Evolutionary conservation across 352 stramenopile genomes (phyloP), one percentile per base, ranked within the genome.

Genomic region (Aphanomyces astaci): DNA sequence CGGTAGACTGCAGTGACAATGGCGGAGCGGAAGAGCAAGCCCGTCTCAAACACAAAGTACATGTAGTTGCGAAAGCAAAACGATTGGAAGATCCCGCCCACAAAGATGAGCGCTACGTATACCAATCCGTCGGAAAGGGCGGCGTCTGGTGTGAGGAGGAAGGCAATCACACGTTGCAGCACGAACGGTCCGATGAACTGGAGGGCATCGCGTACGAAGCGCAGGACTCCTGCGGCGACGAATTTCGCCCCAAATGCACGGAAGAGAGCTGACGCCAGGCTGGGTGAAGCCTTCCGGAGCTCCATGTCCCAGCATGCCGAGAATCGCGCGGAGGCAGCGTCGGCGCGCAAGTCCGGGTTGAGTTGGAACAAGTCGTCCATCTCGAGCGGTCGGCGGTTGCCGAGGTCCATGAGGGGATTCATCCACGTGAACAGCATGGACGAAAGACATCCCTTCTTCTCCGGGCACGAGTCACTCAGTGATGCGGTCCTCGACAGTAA

Each of bases 351-450:
- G 53, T 75, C 43, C 51, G 80, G 82, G 63, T 93, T 84, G 40
- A 96, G 72, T 64, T 91, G 81, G 75, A 85, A 93, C 56, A 97
- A 76, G 66, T 97, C 90, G 43, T 87, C 79, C 60, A 76, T 73
- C 71, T 96, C 76, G 1, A 97, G 75, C 45, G 87, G 82, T 0
- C 81, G 78, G 56, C 83, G 72, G 71, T 87, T 91, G 54, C 88
- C 88, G 30, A 94, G 75, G 59, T 87, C 74, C 80, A 97, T 90
- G 60, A 97, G 66, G 54, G 86, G 86, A 40, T 84, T 92, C 60
- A 97, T 73, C 89, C 89, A 97, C 72, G 81, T 81, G 75, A 97
- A 96, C 66, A 92, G 80, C 31, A 91, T 68, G 22, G 68, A 72
- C n/a, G 76, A 78, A 25, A 76, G 39, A 55, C 82, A 84, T 13